Evolutionary conservation across 768 basidiomycete species (phyloP).

Genomic region (Termitomyces sp.): DNA sequence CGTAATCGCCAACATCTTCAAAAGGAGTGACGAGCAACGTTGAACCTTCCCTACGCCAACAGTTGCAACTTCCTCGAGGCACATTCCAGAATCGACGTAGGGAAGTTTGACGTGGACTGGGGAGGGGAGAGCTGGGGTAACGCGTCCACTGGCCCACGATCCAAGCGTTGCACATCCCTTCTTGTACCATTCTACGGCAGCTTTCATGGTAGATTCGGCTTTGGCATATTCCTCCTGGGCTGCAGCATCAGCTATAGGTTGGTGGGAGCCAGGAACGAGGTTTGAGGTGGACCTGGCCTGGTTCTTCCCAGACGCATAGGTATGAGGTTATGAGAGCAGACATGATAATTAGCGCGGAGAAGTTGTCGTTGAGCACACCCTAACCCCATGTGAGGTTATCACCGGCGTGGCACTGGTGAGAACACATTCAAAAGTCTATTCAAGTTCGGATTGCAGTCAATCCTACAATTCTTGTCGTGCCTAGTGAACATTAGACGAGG

Average conservation of each 20-base stretch:
- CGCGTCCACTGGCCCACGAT: slow-evolving; percentile 70
- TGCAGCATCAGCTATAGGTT: slow-evolving; percentile 51
- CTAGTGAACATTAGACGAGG: no score
- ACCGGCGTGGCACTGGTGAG: no score
- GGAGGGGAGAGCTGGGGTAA: slow-evolving; percentile 69
- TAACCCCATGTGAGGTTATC: no score
- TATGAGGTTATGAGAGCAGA: no score
- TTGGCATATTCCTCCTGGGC: slow-evolving; percentile 62
- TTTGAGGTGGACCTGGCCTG: slow-evolving; percentile 50
- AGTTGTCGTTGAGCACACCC: no score
- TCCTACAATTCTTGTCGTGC: no score
- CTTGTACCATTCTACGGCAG: slow-evolving; percentile 73
- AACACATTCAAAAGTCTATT: no score
- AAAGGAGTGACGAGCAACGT: slow-evolving; percentile 73
- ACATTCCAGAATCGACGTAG: slow-evolving; percentile 34
- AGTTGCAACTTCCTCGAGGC: slow-evolving; percentile 72
- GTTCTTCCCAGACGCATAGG: slow-evolving; percentile 30
- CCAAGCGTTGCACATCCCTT: slow-evolving; percentile 73
- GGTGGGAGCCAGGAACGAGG: slow-evolving; percentile 69
- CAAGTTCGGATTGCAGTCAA: no score
- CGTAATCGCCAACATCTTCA: slow-evolving; percentile 56
- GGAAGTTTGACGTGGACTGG: slow-evolving; percentile 62
- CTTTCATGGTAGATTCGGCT: no score
- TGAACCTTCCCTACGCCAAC: slow-evolving; percentile 78
- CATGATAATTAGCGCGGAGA: no score